These are phyloP conservation scores for Apiospora malaysiana DNA, from an alignment of 2,329 filamentous ascomycete species.

Conservation along the genomic window DNA sequence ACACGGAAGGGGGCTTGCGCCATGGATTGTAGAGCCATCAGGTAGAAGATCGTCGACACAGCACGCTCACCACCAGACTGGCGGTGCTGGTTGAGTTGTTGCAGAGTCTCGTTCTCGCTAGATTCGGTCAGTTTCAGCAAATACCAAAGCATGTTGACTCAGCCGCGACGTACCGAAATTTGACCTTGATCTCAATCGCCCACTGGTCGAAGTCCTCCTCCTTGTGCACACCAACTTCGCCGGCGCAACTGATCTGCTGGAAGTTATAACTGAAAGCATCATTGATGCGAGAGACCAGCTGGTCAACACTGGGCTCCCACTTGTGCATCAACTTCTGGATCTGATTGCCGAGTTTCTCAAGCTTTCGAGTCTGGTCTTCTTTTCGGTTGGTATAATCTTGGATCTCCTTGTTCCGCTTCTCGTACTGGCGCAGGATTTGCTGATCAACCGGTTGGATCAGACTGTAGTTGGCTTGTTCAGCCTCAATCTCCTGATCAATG, in stretches of 20 bases:
- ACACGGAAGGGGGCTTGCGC: conserved; percentile 96
- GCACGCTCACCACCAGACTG: conserved; percentile 96
- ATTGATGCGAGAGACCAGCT: conserved; percentile 80
- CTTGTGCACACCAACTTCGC: conserved; percentile 87
- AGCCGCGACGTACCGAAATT: conserved; percentile 73
- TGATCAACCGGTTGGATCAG: conserved; percentile 81
- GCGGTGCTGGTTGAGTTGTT: conserved; percentile 86
- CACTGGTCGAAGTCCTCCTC: conserved; percentile 93
- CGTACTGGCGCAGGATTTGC: conserved; percentile 77
- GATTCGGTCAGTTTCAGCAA: not conserved
- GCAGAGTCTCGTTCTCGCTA: conserved; percentile 81
- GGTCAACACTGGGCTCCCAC: conserved; percentile 87
- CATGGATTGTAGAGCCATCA: conserved; percentile 95
- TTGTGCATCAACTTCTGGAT: conserved; percentile 71
- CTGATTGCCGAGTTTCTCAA: conserved; percentile 60
- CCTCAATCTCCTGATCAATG: conserved; percentile 75
- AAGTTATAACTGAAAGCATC: conserved; percentile 94
- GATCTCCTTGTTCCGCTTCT: conserved; percentile 74
- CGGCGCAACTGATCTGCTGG: conserved; percentile 90
- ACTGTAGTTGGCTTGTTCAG: conserved; percentile 76
- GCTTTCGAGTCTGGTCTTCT: conserved; percentile 56
- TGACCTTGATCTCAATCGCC: conserved; percentile 93
- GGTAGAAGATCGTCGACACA: conserved; percentile 97
- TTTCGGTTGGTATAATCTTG: conserved; percentile 64
- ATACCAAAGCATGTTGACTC: not conserved